phyloP scores from a whole-genome alignment of 192 early-diverging fungal genomes.

The Backusella liffmaniae region DNA sequence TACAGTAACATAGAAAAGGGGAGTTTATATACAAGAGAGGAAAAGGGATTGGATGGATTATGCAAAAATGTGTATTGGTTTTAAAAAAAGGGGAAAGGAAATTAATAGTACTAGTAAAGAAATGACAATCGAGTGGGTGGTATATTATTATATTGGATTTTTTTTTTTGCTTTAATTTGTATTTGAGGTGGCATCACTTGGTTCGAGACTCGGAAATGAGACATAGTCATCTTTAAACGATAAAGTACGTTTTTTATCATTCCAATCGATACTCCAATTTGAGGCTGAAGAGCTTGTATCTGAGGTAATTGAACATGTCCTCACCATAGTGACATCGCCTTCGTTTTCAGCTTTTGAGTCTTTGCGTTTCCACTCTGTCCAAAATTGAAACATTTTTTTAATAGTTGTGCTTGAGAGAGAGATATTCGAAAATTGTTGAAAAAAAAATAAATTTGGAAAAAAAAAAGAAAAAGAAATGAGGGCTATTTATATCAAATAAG shows the following conservation, averaged over 20 bases:
- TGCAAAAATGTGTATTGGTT: neutral
- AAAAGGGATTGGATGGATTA: conserved; percentile 8
- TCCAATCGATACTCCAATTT: conserved; percentile 20
- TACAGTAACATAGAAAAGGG: neutral
- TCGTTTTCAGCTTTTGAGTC: neutral
- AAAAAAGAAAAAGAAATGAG: neutral
- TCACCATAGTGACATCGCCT: neutral
- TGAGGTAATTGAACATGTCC: conserved; percentile 14
- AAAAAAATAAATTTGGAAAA: neutral
- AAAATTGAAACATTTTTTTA: conserved; percentile 16
- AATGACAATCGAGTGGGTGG: neutral
- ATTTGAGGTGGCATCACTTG: neutral
- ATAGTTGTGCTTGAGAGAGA: neutral
- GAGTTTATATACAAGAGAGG: neutral
- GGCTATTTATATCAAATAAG: neutral
- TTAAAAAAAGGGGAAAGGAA: neutral
- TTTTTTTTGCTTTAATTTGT: conserved; percentile 2
- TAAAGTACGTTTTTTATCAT: conserved; percentile 1
- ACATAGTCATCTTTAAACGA: conserved; percentile 27
- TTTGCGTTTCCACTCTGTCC: conserved; percentile 20
- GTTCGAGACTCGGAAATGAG: conserved; percentile 20
- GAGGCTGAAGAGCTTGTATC: conserved; percentile 10
- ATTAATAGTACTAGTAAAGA: neutral
- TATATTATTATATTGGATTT: neutral
- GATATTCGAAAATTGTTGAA: neutral